Percentiles rank a stretch among this genome's conserved stretches.
Evolutionary conservation across 1,284 basidiomycete genomes (phyloP).

Genomic region (Paramarasmius palmivorus): DNA sequence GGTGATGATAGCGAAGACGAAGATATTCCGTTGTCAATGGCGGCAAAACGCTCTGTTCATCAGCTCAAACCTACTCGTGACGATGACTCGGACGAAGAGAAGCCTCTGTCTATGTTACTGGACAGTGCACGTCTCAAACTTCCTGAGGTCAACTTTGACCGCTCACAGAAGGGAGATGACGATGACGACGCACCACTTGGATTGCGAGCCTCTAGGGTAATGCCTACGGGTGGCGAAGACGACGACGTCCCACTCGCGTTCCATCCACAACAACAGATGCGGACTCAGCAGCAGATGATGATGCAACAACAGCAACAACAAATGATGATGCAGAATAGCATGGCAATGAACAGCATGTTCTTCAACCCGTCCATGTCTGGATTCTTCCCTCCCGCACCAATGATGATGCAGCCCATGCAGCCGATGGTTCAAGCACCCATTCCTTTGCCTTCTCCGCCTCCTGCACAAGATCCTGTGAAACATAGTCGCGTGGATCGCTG

Average conservation of each 20-base stretch:
- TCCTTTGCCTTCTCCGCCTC: constrained; percentile 59
- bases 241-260: constrained; percentile 70
- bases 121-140: constrained; percentile 50
- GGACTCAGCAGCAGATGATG: constrained; percentile 52
- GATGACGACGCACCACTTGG: constrained; percentile 73
- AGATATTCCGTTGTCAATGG: constrained; percentile 70
- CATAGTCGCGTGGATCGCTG: constrained; percentile 73
- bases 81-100: constrained; percentile 71
- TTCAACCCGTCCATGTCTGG: constrained; percentile 70
- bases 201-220: constrained; percentile 53
- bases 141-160: constrained; percentile 45
- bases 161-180: constrained; percentile 48
- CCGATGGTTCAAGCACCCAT: constrained; percentile 58
- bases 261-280: constrained; percentile 74
- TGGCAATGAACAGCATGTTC: constrained; percentile 57
- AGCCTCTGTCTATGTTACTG: constrained; percentile 63
- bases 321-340: constrained; percentile 73
- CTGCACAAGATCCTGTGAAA: constrained; percentile 62
- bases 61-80: constrained; percentile 28
- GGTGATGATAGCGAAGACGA: constrained; percentile 67
- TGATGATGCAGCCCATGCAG: constrained; percentile 48
- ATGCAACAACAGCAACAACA: constrained; percentile 55
- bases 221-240: constrained; percentile 44
- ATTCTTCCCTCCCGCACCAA: constrained; percentile 57
- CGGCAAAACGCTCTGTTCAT: constrained; percentile 50